Evolutionary conservation across 2,329 filamentous ascomycete genomes (phyloP).

Genomic region (Botryotinia calthae): DNA sequence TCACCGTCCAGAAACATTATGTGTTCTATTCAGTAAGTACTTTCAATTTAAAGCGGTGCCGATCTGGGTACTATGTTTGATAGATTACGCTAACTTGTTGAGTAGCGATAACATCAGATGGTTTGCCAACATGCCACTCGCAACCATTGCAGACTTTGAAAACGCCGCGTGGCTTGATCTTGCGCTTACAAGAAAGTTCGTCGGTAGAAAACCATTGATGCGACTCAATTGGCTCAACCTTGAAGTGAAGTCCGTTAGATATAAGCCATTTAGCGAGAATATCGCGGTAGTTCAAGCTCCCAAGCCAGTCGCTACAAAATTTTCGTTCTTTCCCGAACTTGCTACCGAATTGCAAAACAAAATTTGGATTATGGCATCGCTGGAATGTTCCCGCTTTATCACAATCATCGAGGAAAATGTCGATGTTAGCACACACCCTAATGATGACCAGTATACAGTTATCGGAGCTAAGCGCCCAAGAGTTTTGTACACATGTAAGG

Average conservation of each 20-base stretch:
- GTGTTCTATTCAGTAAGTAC: background rate
- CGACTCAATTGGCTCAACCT: background rate
- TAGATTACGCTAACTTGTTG: background rate
- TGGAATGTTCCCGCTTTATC: background rate
- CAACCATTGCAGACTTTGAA: background rate
- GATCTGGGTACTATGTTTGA: background rate
- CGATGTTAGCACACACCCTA: background rate
- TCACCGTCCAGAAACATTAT: background rate
- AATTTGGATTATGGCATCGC: background rate
- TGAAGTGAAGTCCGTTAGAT: background rate
- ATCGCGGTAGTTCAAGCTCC: background rate
- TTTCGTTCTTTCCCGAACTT: background rate
- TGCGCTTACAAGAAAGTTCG: background rate
- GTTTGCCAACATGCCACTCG: background rate
- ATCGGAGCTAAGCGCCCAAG: constrained; percentile 2
- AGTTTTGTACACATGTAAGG: background rate
- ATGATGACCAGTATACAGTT: background rate
- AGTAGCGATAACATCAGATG: background rate
- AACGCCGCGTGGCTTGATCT: background rate
- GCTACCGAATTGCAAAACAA: background rate
- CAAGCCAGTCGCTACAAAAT: background rate
- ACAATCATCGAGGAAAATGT: constrained; percentile 1
- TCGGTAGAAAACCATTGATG: background rate
- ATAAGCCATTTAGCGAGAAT: background rate
- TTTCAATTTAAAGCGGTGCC: background rate